Base-by-base conservation (phyloP, 2,329 filamentous ascomycete species). In the Reticulascus tulasneorum region DNA sequence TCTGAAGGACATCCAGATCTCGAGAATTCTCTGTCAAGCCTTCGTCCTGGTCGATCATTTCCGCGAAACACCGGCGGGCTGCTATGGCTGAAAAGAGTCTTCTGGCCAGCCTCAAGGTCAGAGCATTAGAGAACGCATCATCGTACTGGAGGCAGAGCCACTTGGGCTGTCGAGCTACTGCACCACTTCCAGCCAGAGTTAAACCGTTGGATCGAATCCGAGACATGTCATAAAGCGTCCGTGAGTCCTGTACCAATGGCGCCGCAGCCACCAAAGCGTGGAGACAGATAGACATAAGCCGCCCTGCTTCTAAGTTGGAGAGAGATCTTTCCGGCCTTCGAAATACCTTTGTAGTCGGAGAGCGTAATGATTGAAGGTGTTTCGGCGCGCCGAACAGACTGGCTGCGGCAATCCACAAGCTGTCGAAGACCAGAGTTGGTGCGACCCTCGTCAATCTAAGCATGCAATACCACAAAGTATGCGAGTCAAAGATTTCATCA, bases 381-480 rank as follows among this genome's bases (percentile, higher is more conserved):
- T 63, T 62, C 2, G 77, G 75, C 2, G 75, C 69, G n/a, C 66
- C 60, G 47, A 82, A 84, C 5, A 84, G 60, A 29, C 67, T 67
- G 7, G 68, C 71, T 2, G 78, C 66, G 6, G 76, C 75, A 45
- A 76, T 64, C 81, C 81, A 85, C 6, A 84, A 62, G 47, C 76
- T 79, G 50, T 82, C 74, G 33, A 82, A 73, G 3, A 83, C 76
- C 15, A 82, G 53, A 29, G 63, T 75, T 5, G 77, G 75, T 12
- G 71, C 68, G 26, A 71, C 67, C 31, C 75, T 66, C 6, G 73
- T 78, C 55, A 83, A 59, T 37, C 73, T 71, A 36, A 79, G 58
- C 67, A 80, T 78, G 48, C 73, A 76, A 50, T 79, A 81, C 76
- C 74, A 83, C 2, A 79, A 59, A 11, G 71, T 75, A 33, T 77